Conservation (phyloP, 2,329 filamentous ascomycete species). For the Nemania sp. region DNA sequence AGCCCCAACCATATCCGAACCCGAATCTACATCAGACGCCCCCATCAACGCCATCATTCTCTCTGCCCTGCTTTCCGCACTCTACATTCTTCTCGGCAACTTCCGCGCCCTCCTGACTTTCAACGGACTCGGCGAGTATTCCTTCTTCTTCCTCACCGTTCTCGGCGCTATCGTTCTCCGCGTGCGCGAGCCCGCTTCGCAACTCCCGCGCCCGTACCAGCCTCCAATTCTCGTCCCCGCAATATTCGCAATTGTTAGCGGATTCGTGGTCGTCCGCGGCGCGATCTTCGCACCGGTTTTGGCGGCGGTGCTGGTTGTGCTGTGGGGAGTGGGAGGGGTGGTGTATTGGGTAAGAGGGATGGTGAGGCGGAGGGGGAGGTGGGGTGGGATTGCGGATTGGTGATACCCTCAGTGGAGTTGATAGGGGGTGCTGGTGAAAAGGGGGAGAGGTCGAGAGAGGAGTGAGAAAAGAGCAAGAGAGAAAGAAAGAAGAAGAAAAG, state of each 20-base stretch:
- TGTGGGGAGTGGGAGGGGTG: conserved; percentile 54
- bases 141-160: conserved; percentile 67
- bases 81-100: conserved; percentile 63
- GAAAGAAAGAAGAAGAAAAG: too few relatives aligned
- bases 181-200: conserved; percentile 58
- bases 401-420: too few relatives aligned
- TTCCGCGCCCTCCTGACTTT: conserved; percentile 65
- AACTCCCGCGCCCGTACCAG: conserved; percentile 58
- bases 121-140: conserved; percentile 62
- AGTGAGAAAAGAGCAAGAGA: too few relatives aligned
- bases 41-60: conserved; percentile 59
- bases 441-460: too few relatives aligned
- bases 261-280: conserved; percentile 61
- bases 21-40: conserved; percentile 52
- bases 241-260: conserved; percentile 60
- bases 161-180: conserved; percentile 61
- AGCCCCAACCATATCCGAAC: conserved; percentile 29
- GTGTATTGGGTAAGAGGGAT: conserved; percentile 44
- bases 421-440: too few relatives aligned
- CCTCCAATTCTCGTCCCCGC: conserved; percentile 54
- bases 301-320: conserved; percentile 52
- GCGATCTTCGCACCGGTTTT: conserved; percentile 61
- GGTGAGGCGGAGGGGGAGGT: neutral
- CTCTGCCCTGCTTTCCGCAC: conserved; percentile 51
- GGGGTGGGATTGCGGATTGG: too few relatives aligned